A percentile compares a stretch with the other conserved stretches of the same genome.
Conservation (phyloP, 495 filamentous ascomycete species). For the Jackrogersella multiformis region DNA sequence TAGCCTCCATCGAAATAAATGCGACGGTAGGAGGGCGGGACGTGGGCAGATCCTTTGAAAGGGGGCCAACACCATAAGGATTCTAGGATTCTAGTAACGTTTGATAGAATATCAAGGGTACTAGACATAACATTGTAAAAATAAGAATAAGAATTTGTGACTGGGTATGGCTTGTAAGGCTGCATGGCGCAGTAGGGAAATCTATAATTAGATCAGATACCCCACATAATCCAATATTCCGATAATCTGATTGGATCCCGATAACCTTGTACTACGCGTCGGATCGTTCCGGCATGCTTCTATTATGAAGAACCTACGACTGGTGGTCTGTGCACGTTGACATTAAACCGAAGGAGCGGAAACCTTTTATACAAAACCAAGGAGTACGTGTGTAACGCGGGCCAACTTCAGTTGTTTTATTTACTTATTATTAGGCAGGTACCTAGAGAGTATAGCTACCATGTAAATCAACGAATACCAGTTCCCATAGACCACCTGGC, state of each 20-base stretch:
- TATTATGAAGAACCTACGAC: neutral
- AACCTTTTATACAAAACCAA: neutral
- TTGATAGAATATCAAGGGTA: neutral
- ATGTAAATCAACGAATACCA: no score
- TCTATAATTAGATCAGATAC: constrained; percentile 7
- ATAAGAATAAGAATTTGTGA: neutral
- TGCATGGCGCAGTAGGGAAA: neutral
- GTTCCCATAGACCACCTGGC: no score
- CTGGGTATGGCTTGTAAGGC: neutral
- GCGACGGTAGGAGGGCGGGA: neutral
- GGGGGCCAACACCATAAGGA: neutral
- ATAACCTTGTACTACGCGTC: neutral
- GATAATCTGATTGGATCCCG: neutral
- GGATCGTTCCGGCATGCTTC: neutral
- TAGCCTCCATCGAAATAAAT: neutral
- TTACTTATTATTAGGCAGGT: no score
- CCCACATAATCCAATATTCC: no score
- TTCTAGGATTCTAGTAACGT: neutral
- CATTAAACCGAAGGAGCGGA: neutral
- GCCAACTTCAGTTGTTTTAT: neutral
- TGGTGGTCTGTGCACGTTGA: neutral
- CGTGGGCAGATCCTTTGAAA: neutral
- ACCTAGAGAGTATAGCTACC: no score
- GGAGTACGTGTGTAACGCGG: no score
- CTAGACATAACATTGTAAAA: neutral